Conservation (phyloP, 2,329 filamentous ascomycete genomes). For the Dothistroma septosporum region DNA sequence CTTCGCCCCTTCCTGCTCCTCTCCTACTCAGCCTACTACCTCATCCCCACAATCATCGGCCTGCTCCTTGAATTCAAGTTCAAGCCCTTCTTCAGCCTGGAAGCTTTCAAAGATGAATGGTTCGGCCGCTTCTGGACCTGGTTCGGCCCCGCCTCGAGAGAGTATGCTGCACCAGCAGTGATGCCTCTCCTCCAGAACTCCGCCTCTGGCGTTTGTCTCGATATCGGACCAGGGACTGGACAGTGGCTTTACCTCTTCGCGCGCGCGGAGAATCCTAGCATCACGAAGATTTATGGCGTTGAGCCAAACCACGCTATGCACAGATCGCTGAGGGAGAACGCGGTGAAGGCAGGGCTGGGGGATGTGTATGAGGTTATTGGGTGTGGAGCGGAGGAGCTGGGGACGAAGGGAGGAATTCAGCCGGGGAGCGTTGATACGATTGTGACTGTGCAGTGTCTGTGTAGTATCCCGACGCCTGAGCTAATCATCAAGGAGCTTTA, state of each 20-base stretch:
- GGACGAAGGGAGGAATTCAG: conserved; percentile 43
- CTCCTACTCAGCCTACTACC: conserved; percentile 44
- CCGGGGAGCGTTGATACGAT: conserved; percentile 55
- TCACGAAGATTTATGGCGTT: conserved; percentile 55
- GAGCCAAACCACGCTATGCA: conserved; percentile 60
- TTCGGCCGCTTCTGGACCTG: conserved; percentile 60
- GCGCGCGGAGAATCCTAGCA: conserved; percentile 26
- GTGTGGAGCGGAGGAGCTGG: conserved; percentile 58
- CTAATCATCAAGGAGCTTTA: conserved; percentile 55
- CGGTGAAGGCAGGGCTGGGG: conserved; percentile 51
- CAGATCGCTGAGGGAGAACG: conserved; percentile 43
- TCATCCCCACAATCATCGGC: conserved; percentile 49
- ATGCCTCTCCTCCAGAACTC: conserved; percentile 51
- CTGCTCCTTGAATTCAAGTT: conserved; percentile 35
- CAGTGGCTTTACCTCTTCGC: conserved; percentile 57
- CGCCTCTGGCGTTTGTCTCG: conserved; percentile 53
- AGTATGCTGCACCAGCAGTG: conserved; percentile 43
- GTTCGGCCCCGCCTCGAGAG: conserved; percentile 50
- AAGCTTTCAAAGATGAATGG: conserved; percentile 45
- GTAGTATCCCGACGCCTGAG: conserved; percentile 59
- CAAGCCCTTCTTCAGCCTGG: conserved; percentile 24
- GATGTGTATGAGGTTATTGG: conserved; percentile 60
- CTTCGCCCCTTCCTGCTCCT: conserved; percentile 47
- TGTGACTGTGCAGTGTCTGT: conserved; percentile 59
- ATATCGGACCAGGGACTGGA: conserved; percentile 60